Evolutionary conservation across 116 monocot genomes (phyloP), one percentile per base, ranked within the genome.

Genomic region (Zostera marina): DNA sequence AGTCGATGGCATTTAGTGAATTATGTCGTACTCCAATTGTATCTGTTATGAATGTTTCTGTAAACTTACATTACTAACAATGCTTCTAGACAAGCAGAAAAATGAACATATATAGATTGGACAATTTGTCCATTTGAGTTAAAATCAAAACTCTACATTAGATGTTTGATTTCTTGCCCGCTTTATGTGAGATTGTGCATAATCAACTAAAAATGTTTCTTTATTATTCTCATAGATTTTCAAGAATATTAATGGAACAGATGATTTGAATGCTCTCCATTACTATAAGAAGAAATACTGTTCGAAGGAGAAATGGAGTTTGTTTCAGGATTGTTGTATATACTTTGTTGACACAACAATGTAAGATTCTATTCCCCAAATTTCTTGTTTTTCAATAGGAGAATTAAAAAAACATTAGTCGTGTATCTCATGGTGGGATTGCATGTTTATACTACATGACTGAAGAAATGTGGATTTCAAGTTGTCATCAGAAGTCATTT

Each of bases 221-320:
- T 14, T 20, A 61, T 14, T 10, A 9, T 63, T 41, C 59, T 39
- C 56, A 42, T 58, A 86, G 85, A 72, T 89, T 59, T 96, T 96
- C 56, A 68, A 56, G 68, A 85, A 74, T 41, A 82, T 89, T 73
- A 20, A 40, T 64, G 72, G 64, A 61, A 65, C 63, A 42, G 67
- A 72, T 60, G 56, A 73, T 41, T 61, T 64, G 23, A 58, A 72
- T 39, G 57, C 58, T 47, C 58, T 76, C 21, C 41, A 72, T 41
- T 59, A 76, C 57, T 80, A 80, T 52, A 70, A 52, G 48, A 87
- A 74, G 65, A 96, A 96, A 61, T 82, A 88, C 62, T 73, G 66
- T 54, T 65, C 73, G 8, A 47, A 67, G 39, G 78, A 79, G 57
- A 65, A 64, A 42, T 74, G 79, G 58, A 65, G 78, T 58, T 62